Evolutionary conservation across 768 basidiomycete species (phyloP).

Genomic region (Podaxis sp.): DNA sequence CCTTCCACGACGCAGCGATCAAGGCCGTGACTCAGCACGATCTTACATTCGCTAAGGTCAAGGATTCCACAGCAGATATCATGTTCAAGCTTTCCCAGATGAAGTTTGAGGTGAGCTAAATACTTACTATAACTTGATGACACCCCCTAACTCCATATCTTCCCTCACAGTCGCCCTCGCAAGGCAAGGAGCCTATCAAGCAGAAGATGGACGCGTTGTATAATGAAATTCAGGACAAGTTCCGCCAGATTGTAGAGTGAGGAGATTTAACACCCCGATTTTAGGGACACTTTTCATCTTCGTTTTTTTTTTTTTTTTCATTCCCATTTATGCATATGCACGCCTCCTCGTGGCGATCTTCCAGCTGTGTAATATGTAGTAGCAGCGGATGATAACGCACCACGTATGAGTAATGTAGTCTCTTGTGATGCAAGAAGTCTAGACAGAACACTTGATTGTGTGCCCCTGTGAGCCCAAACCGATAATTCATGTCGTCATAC

Average conservation of each 20-base stretch:
- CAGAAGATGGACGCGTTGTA: constrained; percentile 80
- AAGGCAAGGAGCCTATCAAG: constrained; percentile 82
- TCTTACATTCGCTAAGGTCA: constrained; percentile 82
- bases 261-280: neutral
- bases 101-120: constrained; percentile 86
- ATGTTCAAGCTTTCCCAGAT: constrained; percentile 99
- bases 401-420: neutral
- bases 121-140: neutral
- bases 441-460: constrained; percentile 2
- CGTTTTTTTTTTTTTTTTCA: neutral
- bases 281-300: neutral
- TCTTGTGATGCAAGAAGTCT: neutral
- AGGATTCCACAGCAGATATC: constrained; percentile 81
- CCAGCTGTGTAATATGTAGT: neutral
- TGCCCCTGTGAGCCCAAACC: neutral
- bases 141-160: neutral
- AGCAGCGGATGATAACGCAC: neutral
- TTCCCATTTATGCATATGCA: neutral
- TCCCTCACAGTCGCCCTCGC: constrained; percentile 77
- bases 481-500: constrained; percentile 10
- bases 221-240: constrained; percentile 88
- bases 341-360: no score
- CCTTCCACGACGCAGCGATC: constrained; percentile 89
- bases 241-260: constrained; percentile 82
- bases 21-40: constrained; percentile 83